Evolutionary conservation across 2,329 filamentous ascomycete species (phyloP).

Genomic region (Cladosporium colombiae): DNA sequence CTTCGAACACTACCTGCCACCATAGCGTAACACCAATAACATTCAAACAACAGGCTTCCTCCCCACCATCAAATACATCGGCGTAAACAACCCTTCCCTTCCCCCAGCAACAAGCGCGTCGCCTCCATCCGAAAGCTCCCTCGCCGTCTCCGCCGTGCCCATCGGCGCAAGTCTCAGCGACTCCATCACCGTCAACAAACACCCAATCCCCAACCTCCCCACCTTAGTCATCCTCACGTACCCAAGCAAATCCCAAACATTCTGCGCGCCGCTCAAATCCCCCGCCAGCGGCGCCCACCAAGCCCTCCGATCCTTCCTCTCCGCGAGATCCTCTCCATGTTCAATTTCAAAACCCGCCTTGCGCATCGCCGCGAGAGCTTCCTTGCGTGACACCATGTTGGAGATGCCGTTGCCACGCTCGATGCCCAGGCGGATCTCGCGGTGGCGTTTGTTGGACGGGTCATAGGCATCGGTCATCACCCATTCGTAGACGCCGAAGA

Average conservation of each 20-base stretch:
- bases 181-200: slow-evolving; percentile 4
- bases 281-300: slow-evolving; percentile 31
- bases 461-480: slow-evolving; percentile 36
- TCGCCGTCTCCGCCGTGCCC: slow-evolving; percentile 13
- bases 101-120: slow-evolving; percentile 51
- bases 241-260: slow-evolving; percentile 1
- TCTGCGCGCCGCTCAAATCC: slow-evolving; percentile 1
- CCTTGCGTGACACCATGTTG: slow-evolving; percentile 28
- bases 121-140: slow-evolving; percentile 65
- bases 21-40: too few relatives aligned
- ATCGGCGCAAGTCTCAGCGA: not conserved
- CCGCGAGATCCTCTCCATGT: slow-evolving; percentile 33
- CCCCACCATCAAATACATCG: slow-evolving; percentile 94
- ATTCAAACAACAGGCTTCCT: slow-evolving; percentile 63
- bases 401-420: slow-evolving; percentile 35
- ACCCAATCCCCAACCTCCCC: not conserved
- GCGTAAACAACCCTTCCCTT: slow-evolving; percentile 83
- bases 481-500: slow-evolving; percentile 36
- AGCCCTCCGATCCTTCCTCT: slow-evolving; percentile 23
- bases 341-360: slow-evolving; percentile 32
- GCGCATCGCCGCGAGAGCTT: slow-evolving; percentile 28
- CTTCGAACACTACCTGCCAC: too few relatives aligned
- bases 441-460: slow-evolving; percentile 27
- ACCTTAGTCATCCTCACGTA: slow-evolving; percentile 10
- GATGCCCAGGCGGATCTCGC: slow-evolving; percentile 31